Base-by-base conservation (phyloP, 345 rosid genomes). In the Citrus cavaleriei region DNA sequence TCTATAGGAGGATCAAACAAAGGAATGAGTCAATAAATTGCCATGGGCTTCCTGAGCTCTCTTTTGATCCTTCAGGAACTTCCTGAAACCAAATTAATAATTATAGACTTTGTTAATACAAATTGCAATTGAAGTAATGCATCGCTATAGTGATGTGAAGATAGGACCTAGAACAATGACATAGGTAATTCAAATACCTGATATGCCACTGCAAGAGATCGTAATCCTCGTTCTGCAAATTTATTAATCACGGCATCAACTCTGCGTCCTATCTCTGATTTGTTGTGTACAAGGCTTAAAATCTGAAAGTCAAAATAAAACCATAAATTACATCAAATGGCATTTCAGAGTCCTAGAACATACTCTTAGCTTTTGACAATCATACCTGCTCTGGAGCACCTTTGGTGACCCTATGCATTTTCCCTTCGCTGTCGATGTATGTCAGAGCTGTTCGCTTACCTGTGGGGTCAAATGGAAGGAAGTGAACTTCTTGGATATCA, bases 321-420 rank as follows among this genome's bases (percentile, higher is more conserved):
- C n/a, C 21, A 46, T 54, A 14, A 62, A 51, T 83, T 70, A 71
- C 27, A 79, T 73, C 24, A 55, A 61, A 74, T 59, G 28, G 30
- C 7, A 46, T 74, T 61, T 8, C 4, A 49, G 22, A 82, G 57
- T 24, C 34, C 34, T 57, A 35, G 58, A 73, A 27, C 72, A 67
- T 30, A 28, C 1, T 40, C n/a, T 72, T 34, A 58, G 54, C 18
- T 69, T 24, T 65, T 55, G 46, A 78, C 30, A 24, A 71, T 12
- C 40, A 37, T 80, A 89, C 92, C 91, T 87, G 92, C 70, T 89
- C 90, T 14, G 91, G 94, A 19, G 91, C 92, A 62, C 94, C 94
- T 88, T 91, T 89, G 83, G 91, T 84, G 73, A 91, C 91, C n/a
- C 91, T 79, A 80, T 89, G 89, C 94, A 85, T 85, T 87, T 82